Conservation (phyloP, 2,329 filamentous ascomycete species). For the Pseudogymnoascus destructans region DNA sequence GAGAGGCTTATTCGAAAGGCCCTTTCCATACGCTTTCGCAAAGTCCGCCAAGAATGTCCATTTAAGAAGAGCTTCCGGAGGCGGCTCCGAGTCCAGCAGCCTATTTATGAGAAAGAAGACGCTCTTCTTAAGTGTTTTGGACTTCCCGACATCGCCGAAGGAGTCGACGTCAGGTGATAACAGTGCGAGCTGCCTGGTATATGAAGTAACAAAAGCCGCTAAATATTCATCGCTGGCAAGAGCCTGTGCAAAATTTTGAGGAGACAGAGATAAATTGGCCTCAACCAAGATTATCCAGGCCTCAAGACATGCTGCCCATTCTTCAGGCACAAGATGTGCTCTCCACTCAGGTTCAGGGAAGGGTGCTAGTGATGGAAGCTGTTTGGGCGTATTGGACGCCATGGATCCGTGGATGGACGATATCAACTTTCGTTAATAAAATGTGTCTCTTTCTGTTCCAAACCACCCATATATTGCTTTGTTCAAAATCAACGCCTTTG, state of each 20-base stretch:
- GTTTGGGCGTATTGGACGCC: conserved; percentile 22
- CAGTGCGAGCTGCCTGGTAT: conserved; percentile 42
- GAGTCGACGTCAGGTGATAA: conserved; percentile 17
- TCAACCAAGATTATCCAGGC: conserved; percentile 61
- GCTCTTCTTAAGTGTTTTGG: conserved; percentile 42
- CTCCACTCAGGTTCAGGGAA: conserved; percentile 61
- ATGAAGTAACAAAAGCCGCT: conserved; percentile 50
- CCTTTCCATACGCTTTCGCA: conserved; percentile 48
- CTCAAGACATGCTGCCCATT: conserved; percentile 67
- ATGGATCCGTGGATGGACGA: conserved; percentile 21
- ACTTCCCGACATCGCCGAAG: conserved; percentile 22
- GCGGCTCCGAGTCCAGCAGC: conserved; percentile 34
- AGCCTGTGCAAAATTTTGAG: conserved; percentile 39
- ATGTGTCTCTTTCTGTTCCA: not conserved
- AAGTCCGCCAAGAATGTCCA: conserved; percentile 60
- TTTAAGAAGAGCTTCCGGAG: conserved; percentile 38
- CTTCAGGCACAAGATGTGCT: conserved; percentile 48
- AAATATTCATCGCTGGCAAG: conserved; percentile 46
- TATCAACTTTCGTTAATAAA: not conserved
- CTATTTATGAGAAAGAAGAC: conserved; percentile 52
- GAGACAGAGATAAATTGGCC: conserved; percentile 47
- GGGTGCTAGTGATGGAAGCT: conserved; percentile 60
- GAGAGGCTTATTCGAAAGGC: conserved; percentile 38
- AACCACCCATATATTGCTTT: not conserved
- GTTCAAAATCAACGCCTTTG: not conserved